A percentile compares a stretch with the other conserved stretches of the same genome.
Conservation (phyloP, 441 rosid species). For the Erysimum pusillum region DNA sequence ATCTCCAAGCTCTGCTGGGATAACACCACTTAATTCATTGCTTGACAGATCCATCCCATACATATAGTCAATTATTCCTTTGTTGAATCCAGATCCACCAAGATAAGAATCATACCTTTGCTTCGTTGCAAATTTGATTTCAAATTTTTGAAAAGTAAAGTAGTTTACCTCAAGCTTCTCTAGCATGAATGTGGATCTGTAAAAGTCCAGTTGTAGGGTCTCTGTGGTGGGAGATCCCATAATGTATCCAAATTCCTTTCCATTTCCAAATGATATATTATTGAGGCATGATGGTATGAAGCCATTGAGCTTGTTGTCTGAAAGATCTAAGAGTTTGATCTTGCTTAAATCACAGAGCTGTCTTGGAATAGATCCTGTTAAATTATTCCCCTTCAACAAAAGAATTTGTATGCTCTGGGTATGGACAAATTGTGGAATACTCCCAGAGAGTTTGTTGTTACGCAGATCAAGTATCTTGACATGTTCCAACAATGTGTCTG, state of each 20-base stretch:
- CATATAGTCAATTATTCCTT: not conserved
- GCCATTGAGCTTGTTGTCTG: slow-evolving; percentile 24
- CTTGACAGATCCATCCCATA: slow-evolving; percentile 27
- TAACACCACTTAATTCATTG: slow-evolving; percentile 28
- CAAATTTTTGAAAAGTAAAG: not conserved
- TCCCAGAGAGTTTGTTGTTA: slow-evolving; percentile 32
- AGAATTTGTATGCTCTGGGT: not conserved
- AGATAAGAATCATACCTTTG: slow-evolving; percentile 30
- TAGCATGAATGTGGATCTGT: not conserved
- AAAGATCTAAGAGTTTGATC: slow-evolving; percentile 35
- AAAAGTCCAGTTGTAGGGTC: too few species aligned
- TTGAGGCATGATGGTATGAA: slow-evolving; percentile 27
- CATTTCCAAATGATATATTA: slow-evolving; percentile 14
- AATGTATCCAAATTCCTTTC: too few species aligned
- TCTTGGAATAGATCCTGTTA: slow-evolving; percentile 35
- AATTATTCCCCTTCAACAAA: slow-evolving; percentile 27
- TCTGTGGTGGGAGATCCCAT: too few species aligned
- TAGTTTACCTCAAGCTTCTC: not conserved
- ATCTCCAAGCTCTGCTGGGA: slow-evolving; percentile 32
- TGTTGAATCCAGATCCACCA: not conserved
- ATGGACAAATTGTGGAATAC: not conserved
- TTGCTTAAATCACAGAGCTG: slow-evolving; percentile 21
- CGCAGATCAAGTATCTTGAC: slow-evolving; percentile 22
- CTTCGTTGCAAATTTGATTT: not conserved
- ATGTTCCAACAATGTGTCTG: not conserved